phyloP scores from a whole-genome alignment of 1,139 yeast species.

The Suhomyces chickasaworum region DNA sequence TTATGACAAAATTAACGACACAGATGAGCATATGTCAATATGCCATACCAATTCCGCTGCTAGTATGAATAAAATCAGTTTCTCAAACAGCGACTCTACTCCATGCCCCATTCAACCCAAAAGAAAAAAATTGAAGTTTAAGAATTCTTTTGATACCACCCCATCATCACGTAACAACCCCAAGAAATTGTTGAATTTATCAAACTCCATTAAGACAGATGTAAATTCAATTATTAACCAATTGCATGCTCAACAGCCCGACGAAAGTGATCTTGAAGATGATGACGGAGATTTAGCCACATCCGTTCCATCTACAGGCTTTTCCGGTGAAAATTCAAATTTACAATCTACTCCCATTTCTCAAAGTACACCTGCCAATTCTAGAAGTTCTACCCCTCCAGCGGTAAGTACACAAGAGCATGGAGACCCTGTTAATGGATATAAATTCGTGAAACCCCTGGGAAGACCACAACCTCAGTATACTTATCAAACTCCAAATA shows the following conservation, averaged over 20 bases:
- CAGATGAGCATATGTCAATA: slow-evolving; percentile 18
- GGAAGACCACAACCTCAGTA: slow-evolving; percentile 18
- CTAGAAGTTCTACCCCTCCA: slow-evolving; percentile 26
- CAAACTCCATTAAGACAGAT: slow-evolving; percentile 20
- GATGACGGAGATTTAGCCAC: slow-evolving; percentile 14
- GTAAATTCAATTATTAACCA: slow-evolving; percentile 17
- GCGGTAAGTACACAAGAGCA: slow-evolving; percentile 22
- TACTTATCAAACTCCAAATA: slow-evolving; percentile 29
- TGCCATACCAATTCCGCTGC: slow-evolving; percentile 19
- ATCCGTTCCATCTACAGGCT: slow-evolving; percentile 6
- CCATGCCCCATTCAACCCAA: slow-evolving; percentile 29
- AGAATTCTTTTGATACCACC: slow-evolving; percentile 19
- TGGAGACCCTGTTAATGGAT: slow-evolving; percentile 36
- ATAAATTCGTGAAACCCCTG: slow-evolving; percentile 33
- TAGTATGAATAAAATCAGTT: slow-evolving; percentile 20
- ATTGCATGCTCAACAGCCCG: slow-evolving; percentile 12
- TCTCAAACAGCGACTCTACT: slow-evolving; percentile 28
- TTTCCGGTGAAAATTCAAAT: slow-evolving; percentile 7
- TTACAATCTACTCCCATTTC: slow-evolving; percentile 24
- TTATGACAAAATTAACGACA: slow-evolving; percentile 14
- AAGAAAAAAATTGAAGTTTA: slow-evolving; percentile 23
- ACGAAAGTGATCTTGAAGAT: slow-evolving; percentile 7
- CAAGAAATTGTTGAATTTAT: slow-evolving; percentile 21
- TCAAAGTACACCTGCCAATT: slow-evolving; percentile 29
- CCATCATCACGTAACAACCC: slow-evolving; percentile 21